phyloP scores from a whole-genome alignment of 495 filamentous ascomycete genomes.

The Amniculicola lignicola region DNA sequence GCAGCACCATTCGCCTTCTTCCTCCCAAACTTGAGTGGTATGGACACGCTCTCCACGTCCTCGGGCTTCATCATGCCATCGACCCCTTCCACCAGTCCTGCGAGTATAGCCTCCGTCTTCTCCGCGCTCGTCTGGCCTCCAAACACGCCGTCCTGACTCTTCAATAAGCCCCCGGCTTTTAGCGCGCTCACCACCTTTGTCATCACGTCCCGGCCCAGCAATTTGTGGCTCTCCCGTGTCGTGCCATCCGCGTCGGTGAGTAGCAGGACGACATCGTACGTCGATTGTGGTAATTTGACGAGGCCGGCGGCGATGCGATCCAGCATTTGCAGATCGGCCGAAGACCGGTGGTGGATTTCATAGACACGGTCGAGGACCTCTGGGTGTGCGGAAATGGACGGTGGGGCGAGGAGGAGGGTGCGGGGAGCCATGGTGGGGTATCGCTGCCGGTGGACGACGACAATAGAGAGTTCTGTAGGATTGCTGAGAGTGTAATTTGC shows the following conservation, averaged over 20 bases:
- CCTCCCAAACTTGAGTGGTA: slow-evolving; percentile 71
- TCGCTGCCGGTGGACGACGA: no score
- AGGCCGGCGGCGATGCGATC: slow-evolving; percentile 85
- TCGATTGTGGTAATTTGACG: slow-evolving; percentile 67
- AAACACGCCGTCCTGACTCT: slow-evolving; percentile 64
- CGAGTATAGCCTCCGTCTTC: slow-evolving; percentile 71
- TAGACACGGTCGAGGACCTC: slow-evolving; percentile 57
- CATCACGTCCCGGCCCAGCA: slow-evolving; percentile 68
- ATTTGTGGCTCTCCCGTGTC: slow-evolving; percentile 56
- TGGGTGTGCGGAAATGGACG: slow-evolving; percentile 68
- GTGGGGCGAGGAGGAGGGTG: slow-evolving; percentile 68
- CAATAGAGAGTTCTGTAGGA: no score
- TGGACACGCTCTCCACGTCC: slow-evolving; percentile 58
- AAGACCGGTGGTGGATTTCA: slow-evolving; percentile 62
- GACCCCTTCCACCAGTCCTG: slow-evolving; percentile 61
- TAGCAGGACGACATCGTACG: slow-evolving; percentile 84
- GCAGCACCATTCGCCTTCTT: slow-evolving; percentile 50
- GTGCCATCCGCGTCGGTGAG: slow-evolving; percentile 69
- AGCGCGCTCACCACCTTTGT: slow-evolving; percentile 62
- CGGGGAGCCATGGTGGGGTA: slow-evolving; percentile 40
- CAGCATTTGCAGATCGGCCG: slow-evolving; percentile 95
- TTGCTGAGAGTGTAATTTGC: no score
- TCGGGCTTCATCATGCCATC: slow-evolving; percentile 72
- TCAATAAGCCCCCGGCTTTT: slow-evolving; percentile 66
- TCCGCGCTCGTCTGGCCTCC: slow-evolving; percentile 47